A percentile compares a stretch with the other conserved stretches of the same genome.
phyloP scores from a whole-genome alignment of 2,329 filamentous ascomycete genomes.

The Fusarium humuli region DNA sequence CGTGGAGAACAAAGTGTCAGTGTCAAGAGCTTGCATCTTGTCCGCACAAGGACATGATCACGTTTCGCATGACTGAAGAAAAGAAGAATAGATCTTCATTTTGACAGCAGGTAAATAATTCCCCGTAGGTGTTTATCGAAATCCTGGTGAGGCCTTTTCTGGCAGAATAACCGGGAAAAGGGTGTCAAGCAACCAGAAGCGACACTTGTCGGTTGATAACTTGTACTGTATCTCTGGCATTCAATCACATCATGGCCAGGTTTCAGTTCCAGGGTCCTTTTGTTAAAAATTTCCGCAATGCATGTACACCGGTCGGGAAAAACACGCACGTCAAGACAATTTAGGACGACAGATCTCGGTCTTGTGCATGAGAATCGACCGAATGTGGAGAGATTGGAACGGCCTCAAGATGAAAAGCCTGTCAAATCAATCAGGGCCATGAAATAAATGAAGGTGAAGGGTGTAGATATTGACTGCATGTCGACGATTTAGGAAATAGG shows the following conservation, averaged over 20 bases:
- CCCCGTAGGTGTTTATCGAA: neutral
- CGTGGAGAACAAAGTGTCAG: constrained; percentile 36
- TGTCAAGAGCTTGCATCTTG: constrained; percentile 37
- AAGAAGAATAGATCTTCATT: neutral
- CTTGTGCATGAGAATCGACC: constrained; percentile 29
- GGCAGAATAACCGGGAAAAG: constrained; percentile 5
- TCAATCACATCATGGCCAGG: constrained; percentile 21
- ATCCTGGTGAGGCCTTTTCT: neutral
- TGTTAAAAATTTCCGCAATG: constrained; percentile 6
- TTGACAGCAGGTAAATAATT: neutral
- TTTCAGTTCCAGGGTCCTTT: constrained; percentile 7
- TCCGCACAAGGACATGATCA: constrained; percentile 28
- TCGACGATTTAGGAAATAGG: constrained; percentile 45
- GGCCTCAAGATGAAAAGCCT: neutral
- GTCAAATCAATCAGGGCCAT: neutral
- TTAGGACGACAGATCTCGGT: constrained; percentile 33
- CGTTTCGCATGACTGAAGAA: constrained; percentile 23
- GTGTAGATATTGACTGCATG: constrained; percentile 39
- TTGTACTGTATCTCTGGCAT: neutral
- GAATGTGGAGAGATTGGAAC: constrained; percentile 28
- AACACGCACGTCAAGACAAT: neutral
- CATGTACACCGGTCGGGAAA: constrained; percentile 21
- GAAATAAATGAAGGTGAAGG: constrained; percentile 22
- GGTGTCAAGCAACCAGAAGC: constrained; percentile 16
- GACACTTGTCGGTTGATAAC: neutral